phyloP scores from a whole-genome alignment of 305 asterid genomes.

The Plantago coronopus region DNA sequence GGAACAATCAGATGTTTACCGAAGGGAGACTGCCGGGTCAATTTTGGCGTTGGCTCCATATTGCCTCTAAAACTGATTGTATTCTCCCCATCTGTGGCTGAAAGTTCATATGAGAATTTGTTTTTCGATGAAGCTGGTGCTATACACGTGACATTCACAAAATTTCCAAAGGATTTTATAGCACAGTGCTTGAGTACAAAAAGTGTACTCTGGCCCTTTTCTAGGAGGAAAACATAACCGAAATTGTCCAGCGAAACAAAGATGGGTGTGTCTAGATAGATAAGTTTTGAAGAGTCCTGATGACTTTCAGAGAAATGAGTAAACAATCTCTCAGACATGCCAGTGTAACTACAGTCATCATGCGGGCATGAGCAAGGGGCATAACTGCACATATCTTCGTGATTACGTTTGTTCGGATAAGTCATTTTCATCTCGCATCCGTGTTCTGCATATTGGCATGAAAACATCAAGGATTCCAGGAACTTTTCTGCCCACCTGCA shows the following conservation, averaged over 20 bases:
- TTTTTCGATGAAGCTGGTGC: conserved; percentile 22
- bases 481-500: conserved; percentile 77
- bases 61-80: conserved; percentile 18
- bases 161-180: conserved; percentile 25
- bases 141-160: conserved; percentile 30
- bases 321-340: conserved; percentile 23
- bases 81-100: conserved; percentile 29
- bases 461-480: conserved; percentile 67
- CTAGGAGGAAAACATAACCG: conserved; percentile 41
- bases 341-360: conserved; percentile 27
- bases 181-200: conserved; percentile 33
- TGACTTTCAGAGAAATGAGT: conserved; percentile 34
- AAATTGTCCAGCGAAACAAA: conserved; percentile 20
- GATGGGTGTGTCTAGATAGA: conserved; percentile 17
- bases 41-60: too few species aligned
- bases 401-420: conserved; percentile 23
- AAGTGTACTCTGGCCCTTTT: conserved; percentile 18
- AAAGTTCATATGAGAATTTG: conserved; percentile 27
- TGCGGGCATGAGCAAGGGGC: conserved; percentile 46
- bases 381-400: conserved; percentile 21
- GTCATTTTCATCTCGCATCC: conserved; percentile 44
- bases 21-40: too few species aligned
- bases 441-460: conserved; percentile 25
- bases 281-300: conserved; percentile 10
- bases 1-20: too few species aligned